Conservation (phyloP, 2,329 filamentous ascomycete species). For the Neobulgaria alba region DNA sequence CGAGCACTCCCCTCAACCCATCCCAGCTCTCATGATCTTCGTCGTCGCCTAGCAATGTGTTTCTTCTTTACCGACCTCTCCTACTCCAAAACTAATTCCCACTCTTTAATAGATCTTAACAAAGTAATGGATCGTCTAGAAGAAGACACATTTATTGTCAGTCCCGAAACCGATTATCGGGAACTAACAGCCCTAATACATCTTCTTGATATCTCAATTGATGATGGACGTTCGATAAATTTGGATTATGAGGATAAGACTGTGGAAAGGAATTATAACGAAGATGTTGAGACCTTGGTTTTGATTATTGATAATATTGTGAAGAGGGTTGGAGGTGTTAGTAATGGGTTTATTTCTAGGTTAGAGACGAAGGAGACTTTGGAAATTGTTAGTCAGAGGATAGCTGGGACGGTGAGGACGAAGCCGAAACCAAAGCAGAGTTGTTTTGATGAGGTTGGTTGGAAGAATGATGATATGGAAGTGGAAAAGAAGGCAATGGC, state of each 20-base stretch:
- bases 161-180: conserved; percentile 54
- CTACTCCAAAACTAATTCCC: conserved; percentile 34
- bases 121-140: conserved; percentile 39
- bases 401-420: conserved; percentile 62
- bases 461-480: conserved; percentile 31
- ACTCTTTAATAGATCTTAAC: conserved; percentile 32
- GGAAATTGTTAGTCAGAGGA: conserved; percentile 64
- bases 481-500: conserved; percentile 21
- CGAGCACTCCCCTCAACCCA: conserved; percentile 47
- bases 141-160: conserved; percentile 42
- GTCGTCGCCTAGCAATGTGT: conserved; percentile 56
- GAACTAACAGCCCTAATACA: conserved; percentile 56
- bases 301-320: conserved; percentile 47
- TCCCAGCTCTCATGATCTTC: conserved; percentile 47
- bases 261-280: conserved; percentile 53
- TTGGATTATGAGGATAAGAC: conserved; percentile 28
- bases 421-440: conserved; percentile 52
- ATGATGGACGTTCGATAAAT: conserved; percentile 42
- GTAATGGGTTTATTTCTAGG: conserved; percentile 58
- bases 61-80: conserved; percentile 48
- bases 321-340: conserved; percentile 62
- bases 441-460: conserved; percentile 33
- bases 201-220: conserved; percentile 68
- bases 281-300: conserved; percentile 58
- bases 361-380: conserved; percentile 71